Evolutionary conservation across 73 alveolate genomes (phyloP), one percentile per base, ranked within the genome.

Genomic region (Paramecium primaurelia): DNA sequence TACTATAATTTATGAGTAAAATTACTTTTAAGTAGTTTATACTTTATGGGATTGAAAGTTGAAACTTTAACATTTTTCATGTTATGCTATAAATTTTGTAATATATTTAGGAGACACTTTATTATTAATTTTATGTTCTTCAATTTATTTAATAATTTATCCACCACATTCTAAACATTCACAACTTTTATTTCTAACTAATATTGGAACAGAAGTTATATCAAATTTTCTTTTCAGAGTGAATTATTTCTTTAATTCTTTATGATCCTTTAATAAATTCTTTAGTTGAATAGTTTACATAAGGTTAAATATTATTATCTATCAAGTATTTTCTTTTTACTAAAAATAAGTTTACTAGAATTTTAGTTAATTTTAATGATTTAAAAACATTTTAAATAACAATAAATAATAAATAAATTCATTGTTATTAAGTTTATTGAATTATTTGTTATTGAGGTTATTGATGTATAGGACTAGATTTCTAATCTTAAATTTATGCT

Each of bases 141-240:
- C 84, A 28, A 64, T 64, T 64, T 64, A 64, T 64, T 64, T 64
- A 64, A 64, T 64, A 64, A 32, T 20, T 59, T 30, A 26, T 18
- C 40, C 77, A 26, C 77, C 77, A 20, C 77, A 59, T 22, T 59
- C 77, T 59, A 26, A 25, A 59, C 77, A 64, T 64, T 64, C 84
- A 26, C 84, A 64, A 64, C 84, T 64, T 64, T 64, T 64, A 64
- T 64, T 64, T 34, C 84, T 64, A 64, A 64, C 84, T 28, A 64
- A 28, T 12, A 64, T 34, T 4, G 84, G 84, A 1, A 64, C 5
- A 25, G 42, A 28, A 11, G 84, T 64, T 32, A 64, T 64, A 64
- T 64, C 84, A 6, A 64, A 26, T 14, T 64, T 32, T 64, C 30
- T 59, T 7, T 34, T 64, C 30, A 64, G 12, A 3, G 84, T 49